Base-by-base conservation (phyloP, 2,329 filamentous ascomycete species). In the Penicillium sp. region DNA sequence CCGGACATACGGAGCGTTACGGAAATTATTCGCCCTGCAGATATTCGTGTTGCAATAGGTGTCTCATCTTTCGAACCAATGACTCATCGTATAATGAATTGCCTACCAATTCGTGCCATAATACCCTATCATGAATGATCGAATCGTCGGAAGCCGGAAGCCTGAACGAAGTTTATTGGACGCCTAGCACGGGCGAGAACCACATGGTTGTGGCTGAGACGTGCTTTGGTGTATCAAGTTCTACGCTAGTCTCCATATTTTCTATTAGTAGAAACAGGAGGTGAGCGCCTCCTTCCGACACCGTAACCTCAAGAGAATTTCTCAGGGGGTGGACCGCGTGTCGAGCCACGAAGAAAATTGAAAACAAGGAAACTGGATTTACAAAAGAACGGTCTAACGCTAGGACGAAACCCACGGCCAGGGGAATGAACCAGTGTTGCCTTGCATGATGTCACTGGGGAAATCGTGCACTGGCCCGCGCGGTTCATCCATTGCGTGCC, bases 161-260 rank as follows among this genome's bases (percentile, higher is more conserved):
- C 34, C 8, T 21, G 34, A 16, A n/a, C 16, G 16, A 4, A 12
- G 34, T 10, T 16, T 16, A 59, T 58, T 59, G 51, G 53, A 38
- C 29, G 47, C 49, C 36, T 8, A 26, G 47, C 47, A 47, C 49
- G 45, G 47, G 51, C 52, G 33, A 51, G 58, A 45, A 53, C 59
- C 60, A 63, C 60, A 63, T 62, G 59, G 57, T 55, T 60, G 60
- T 63, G 59, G 59, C 60, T 62, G 60, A 60, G 60, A 62, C 60
- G 53, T 53, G 51, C 54, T 46, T 58, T 52, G 52, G 48, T 58
- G 59, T 60, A 61, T 63, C 59, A 60, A 51, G 45, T 53, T 16
- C 28, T 47, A 34, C 59, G 49, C 60, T 63, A 61, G 59, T 49
- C 54, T 61, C 60, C 55, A 56, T 56, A 55, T 54, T 60, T 38